phyloP scores from a whole-genome alignment of 176 grass and related monocot species.

The Alopecurus myosuroides region DNA sequence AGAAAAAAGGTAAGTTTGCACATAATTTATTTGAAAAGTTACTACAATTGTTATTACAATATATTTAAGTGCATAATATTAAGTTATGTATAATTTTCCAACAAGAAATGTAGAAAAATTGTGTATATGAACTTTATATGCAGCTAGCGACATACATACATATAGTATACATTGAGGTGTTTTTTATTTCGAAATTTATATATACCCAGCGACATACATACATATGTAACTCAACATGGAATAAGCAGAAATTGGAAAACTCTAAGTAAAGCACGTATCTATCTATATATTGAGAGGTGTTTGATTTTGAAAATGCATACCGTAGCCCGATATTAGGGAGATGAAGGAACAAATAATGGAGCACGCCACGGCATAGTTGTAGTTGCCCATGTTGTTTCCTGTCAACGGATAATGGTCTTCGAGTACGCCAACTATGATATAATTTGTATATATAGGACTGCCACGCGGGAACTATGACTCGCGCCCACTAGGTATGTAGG shows the following conservation, averaged over 20 bases:
- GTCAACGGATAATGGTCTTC: neutral
- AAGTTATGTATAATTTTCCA: neutral
- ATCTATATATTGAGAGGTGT: neutral
- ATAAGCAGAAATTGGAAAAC: neutral
- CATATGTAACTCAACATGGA: neutral
- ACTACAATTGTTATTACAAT: no score
- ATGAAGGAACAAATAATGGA: slow-evolving; percentile 48
- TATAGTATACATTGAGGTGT: no score
- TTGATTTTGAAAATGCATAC: slow-evolving; percentile 1
- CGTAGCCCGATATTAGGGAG: slow-evolving; percentile 57
- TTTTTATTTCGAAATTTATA: no score
- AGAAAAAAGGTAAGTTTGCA: no score
- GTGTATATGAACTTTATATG: neutral
- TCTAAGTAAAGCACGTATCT: neutral
- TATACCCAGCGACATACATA: neutral
- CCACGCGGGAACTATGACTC: neutral
- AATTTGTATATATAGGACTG: neutral
- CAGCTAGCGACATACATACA: neutral
- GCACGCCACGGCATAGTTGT: slow-evolving; percentile 33
- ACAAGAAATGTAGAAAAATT: neutral
- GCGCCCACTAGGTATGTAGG: neutral
- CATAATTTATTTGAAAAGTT: no score
- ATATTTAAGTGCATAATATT: no score
- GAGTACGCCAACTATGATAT: no score
- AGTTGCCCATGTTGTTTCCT: neutral